Conservation (phyloP, 352 stramenopile species). For the Phytophthora citricola region DNA sequence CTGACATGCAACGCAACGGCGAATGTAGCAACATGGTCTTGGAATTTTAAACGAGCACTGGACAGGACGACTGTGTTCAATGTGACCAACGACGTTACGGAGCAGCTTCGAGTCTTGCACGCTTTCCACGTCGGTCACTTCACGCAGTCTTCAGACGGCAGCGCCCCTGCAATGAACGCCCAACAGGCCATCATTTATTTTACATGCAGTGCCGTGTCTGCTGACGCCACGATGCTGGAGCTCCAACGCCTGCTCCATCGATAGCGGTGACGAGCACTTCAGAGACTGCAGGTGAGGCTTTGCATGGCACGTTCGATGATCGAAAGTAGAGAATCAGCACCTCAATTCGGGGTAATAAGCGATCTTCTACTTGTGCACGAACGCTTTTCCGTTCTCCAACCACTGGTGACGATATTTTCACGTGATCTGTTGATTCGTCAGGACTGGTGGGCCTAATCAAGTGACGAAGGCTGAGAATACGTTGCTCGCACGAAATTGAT, state of each 20-base stretch:
- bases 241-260: not conserved
- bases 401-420: no score
- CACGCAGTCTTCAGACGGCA: conserved; percentile 18
- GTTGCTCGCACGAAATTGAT: no score
- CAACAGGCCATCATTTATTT: conserved; percentile 46
- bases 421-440: not conserved
- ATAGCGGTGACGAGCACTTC: not conserved
- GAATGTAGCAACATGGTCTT: conserved; percentile 27
- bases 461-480: not conserved
- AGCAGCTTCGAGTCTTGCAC: conserved; percentile 31
- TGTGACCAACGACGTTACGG: conserved; percentile 36
- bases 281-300: not conserved
- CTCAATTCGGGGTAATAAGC: no score
- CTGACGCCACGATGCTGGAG: conserved; percentile 20
- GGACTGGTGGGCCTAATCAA: no score
- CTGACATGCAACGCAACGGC: no score
- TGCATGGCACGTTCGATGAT: not conserved
- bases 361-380: not conserved
- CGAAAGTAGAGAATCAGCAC: not conserved
- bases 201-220: conserved; percentile 37
- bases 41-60: conserved; percentile 62
- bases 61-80: conserved; percentile 22
- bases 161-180: conserved; percentile 28
- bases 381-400: not conserved
- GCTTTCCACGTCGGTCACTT: conserved; percentile 26